phyloP scores from a whole-genome alignment of 495 filamentous ascomycete species.

The Monascus purpureus region DNA sequence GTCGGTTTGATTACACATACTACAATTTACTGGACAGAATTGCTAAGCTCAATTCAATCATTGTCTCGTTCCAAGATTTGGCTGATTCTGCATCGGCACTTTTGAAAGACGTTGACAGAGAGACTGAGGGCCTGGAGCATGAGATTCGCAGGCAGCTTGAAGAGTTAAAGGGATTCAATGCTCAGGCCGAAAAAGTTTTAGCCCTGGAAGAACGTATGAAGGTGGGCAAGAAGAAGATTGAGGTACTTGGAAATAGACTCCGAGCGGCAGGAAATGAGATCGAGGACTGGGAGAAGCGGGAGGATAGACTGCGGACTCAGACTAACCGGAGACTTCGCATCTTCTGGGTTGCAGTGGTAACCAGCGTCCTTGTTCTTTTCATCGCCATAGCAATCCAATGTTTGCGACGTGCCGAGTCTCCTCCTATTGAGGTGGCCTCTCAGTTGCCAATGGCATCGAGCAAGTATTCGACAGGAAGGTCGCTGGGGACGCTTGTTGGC shows the following conservation, averaged over 20 bases:
- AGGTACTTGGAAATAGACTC: constrained; percentile 50
- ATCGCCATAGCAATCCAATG: constrained; percentile 29
- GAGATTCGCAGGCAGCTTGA: constrained; percentile 55
- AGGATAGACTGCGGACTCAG: constrained; percentile 58
- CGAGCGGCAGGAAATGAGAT: constrained; percentile 49
- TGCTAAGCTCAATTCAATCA: constrained; percentile 49
- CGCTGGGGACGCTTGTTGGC: too few species aligned
- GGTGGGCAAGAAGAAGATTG: constrained; percentile 46
- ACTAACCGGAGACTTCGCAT: constrained; percentile 47
- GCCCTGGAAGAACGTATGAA: constrained; percentile 52
- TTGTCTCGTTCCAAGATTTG: constrained; percentile 56
- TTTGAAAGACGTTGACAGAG: constrained; percentile 45
- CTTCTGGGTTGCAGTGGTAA: constrained; percentile 40
- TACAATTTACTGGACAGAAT: constrained; percentile 72
- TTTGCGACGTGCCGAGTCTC: constrained; percentile 9
- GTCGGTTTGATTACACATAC: constrained; percentile 73
- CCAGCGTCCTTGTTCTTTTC: constrained; percentile 21
- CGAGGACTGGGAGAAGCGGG: constrained; percentile 56
- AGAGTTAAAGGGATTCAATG: constrained; percentile 51
- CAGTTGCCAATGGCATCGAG: too few species aligned
- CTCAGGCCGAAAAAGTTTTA: constrained; percentile 53
- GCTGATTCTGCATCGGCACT: constrained; percentile 46
- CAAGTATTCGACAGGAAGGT: too few species aligned
- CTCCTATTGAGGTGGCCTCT: too few species aligned
- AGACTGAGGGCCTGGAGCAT: constrained; percentile 42